Conservation (phyloP, 441 rosid genomes). For the Gossypium aridum region DNA sequence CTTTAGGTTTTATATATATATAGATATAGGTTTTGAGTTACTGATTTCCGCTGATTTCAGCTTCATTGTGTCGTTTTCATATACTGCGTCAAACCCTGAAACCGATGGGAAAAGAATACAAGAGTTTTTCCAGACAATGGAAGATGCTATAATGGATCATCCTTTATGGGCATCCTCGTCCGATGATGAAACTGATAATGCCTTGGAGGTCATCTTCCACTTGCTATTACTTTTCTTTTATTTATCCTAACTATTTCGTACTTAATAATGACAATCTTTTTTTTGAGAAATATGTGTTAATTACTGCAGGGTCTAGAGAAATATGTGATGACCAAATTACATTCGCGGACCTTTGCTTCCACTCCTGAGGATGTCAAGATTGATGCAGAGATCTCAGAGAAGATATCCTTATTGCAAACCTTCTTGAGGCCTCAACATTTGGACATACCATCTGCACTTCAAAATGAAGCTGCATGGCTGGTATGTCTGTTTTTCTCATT, state of each 20-base stretch:
- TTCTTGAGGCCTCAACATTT: constrained; percentile 57
- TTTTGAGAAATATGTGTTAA: neutral
- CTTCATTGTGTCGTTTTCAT: constrained; percentile 51
- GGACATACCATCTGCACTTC: constrained; percentile 44
- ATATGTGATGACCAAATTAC: constrained; percentile 49
- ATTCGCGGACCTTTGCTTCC: constrained; percentile 38
- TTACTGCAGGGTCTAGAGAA: constrained; percentile 50
- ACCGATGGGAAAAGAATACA: constrained; percentile 42
- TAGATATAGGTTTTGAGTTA: neutral
- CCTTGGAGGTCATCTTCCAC: constrained; percentile 36
- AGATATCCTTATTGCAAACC: constrained; percentile 40
- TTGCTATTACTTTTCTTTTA: neutral
- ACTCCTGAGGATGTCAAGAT: constrained; percentile 36
- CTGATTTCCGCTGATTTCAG: constrained; percentile 23
- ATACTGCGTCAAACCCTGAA: constrained; percentile 36
- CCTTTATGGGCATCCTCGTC: constrained; percentile 40
- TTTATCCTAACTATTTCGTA: neutral
- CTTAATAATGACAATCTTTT: neutral
- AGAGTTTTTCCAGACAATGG: constrained; percentile 42
- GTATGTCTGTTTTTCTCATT: constrained; percentile 25
- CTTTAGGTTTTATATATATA: no score
- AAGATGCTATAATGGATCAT: constrained; percentile 36
- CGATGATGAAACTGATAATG: constrained; percentile 34
- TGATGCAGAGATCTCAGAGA: constrained; percentile 40
- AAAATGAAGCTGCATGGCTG: constrained; percentile 56